These are phyloP conservation scores for Alternaria gaisen DNA, from an alignment of 2,329 filamentous ascomycete species.

Conservation along the genomic window DNA sequence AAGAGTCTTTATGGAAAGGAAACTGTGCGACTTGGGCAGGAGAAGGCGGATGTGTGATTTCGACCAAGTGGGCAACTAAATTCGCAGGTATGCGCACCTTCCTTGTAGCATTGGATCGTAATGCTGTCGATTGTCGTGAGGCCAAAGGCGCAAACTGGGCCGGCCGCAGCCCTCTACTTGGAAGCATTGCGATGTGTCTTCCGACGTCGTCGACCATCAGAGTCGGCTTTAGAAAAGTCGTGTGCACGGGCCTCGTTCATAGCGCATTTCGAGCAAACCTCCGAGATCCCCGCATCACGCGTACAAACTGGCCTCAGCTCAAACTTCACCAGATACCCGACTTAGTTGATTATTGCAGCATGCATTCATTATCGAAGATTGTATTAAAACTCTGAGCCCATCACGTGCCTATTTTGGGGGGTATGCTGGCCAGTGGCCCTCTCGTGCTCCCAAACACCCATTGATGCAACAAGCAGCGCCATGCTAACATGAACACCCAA, in stretches of 20 bases:
- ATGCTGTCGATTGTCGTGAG: slow-evolving; percentile 32
- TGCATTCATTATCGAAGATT: slow-evolving; percentile 19
- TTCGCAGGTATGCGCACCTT: slow-evolving; percentile 40
- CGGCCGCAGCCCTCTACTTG: slow-evolving; percentile 57
- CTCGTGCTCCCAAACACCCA: slow-evolving; percentile 22
- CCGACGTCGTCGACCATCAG: slow-evolving; percentile 24
- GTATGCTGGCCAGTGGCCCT: slow-evolving; percentile 26
- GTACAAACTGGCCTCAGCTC: not conserved
- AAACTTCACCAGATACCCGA: not conserved
- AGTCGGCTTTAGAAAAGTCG: slow-evolving; percentile 29
- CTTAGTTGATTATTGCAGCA: slow-evolving; percentile 7
- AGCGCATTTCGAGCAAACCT: slow-evolving; percentile 12
- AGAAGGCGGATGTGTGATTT: slow-evolving; percentile 17
- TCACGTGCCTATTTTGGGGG: slow-evolving; percentile 25
- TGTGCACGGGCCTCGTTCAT: slow-evolving; percentile 21
- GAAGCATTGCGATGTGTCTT: slow-evolving; percentile 55
- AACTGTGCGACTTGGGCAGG: slow-evolving; percentile 8
- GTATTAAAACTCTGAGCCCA: slow-evolving; percentile 18
- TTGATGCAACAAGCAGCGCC: slow-evolving; percentile 20
- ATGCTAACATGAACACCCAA: slow-evolving; percentile 1
- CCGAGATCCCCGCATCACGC: slow-evolving; percentile 22
- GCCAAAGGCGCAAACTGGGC: slow-evolving; percentile 37
- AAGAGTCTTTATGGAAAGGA: not conserved
- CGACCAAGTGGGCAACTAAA: slow-evolving; percentile 4
- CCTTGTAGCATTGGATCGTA: slow-evolving; percentile 38